Conservation (phyloP, 2,329 filamentous ascomycete species). For the Rhinocladiella similis region DNA sequence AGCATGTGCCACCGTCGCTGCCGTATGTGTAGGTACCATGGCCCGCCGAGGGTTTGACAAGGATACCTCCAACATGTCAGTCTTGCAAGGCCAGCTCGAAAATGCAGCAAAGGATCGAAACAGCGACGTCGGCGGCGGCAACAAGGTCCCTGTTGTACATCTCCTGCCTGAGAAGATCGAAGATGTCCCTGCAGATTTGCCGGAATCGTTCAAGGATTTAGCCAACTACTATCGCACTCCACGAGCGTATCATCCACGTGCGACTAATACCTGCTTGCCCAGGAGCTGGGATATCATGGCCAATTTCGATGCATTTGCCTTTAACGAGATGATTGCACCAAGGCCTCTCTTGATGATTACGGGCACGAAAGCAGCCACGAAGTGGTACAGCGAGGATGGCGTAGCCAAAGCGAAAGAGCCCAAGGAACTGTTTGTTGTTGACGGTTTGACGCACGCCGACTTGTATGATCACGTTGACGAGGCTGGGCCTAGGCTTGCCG, state of each 20-base stretch:
- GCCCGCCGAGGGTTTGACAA: constrained; percentile 30
- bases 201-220: constrained; percentile 22
- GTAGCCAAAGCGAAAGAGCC: constrained; percentile 30
- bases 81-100: constrained; percentile 9
- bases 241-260: constrained; percentile 23
- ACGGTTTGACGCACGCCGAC: constrained; percentile 29
- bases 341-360: constrained; percentile 33
- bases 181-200: constrained; percentile 3
- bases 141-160: constrained; percentile 15
- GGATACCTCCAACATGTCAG: constrained; percentile 9
- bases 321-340: constrained; percentile 29
- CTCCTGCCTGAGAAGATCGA: constrained; percentile 12
- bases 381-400: constrained; percentile 29
- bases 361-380: constrained; percentile 29
- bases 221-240: constrained; percentile 28
- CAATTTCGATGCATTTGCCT: constrained; percentile 26
- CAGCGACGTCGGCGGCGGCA: constrained; percentile 9
- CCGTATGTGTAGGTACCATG: constrained; percentile 35
- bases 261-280: constrained; percentile 15
- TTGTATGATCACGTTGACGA: constrained; percentile 31
- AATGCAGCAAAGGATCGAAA: constrained; percentile 3
- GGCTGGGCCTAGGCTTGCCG: constrained; percentile 11
- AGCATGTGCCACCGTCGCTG: constrained; percentile 37
- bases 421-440: constrained; percentile 31
- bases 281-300: constrained; percentile 28